phyloP scores from a whole-genome alignment of 495 filamentous ascomycete genomes.

The Darksidea phi region DNA sequence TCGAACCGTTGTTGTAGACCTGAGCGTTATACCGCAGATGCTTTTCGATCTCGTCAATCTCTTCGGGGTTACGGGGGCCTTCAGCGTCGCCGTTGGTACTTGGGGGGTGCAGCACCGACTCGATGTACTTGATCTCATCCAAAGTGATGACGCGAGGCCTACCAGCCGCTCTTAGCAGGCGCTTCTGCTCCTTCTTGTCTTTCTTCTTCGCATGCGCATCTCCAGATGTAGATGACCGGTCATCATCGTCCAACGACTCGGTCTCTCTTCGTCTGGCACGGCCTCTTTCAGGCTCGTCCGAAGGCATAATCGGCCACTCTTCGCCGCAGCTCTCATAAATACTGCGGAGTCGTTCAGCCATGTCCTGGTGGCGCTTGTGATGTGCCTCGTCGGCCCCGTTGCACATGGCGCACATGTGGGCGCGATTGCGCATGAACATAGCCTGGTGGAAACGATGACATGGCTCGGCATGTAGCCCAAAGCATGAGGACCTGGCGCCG shows the following conservation, averaged over 20 bases:
- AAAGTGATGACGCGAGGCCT: constrained; percentile 14
- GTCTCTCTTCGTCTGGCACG: neutral
- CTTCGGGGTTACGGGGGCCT: constrained; percentile 11
- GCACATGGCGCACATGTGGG: constrained; percentile 32
- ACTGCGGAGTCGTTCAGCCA: constrained; percentile 23
- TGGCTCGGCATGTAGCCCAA: constrained; percentile 39
- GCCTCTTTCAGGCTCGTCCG: neutral
- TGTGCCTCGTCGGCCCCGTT: constrained; percentile 25
- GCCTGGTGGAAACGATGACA: constrained; percentile 35
- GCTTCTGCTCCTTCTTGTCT: constrained; percentile 19
- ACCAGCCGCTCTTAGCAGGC: neutral
- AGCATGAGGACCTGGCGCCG: constrained; percentile 21
- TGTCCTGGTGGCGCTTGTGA: constrained; percentile 30
- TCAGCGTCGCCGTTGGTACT: neutral
- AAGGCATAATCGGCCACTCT: neutral
- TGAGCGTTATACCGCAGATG: constrained; percentile 25
- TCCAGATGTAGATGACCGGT: neutral
- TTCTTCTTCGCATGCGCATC: constrained; percentile 1
- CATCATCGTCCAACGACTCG: neutral
- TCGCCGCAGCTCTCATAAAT: constrained; percentile 12
- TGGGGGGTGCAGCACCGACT: constrained; percentile 8
- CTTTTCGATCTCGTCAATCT: constrained; percentile 27
- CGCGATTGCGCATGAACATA: constrained; percentile 33
- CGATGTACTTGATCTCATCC: constrained; percentile 15
- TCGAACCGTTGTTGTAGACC: constrained; percentile 8